Evolutionary conservation across 805 yeast genomes (phyloP).

Genomic region (Cyberlindnera amylophila): DNA sequence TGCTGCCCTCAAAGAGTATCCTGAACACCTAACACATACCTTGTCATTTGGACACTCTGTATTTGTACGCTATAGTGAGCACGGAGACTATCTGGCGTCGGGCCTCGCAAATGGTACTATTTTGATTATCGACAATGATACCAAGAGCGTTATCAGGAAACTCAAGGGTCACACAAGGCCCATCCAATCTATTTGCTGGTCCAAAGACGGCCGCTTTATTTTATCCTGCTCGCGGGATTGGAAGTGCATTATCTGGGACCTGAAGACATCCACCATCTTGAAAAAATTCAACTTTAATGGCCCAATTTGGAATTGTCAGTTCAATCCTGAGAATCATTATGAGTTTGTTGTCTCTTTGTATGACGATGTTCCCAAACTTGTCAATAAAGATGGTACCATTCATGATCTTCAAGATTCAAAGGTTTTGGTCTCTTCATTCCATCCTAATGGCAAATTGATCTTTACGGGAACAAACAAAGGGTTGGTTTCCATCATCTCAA

Average conservation of each 20-base stretch:
- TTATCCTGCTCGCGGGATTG: slow-evolving; percentile 78
- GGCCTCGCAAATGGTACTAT: slow-evolving; percentile 75
- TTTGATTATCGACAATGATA: slow-evolving; percentile 69
- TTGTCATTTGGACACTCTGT: slow-evolving; percentile 65
- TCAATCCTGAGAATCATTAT: slow-evolving; percentile 46
- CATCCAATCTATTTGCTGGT: slow-evolving; percentile 75
- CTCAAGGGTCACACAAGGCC: slow-evolving; percentile 67
- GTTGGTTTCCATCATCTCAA: slow-evolving; percentile 50
- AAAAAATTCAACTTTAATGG: slow-evolving; percentile 53
- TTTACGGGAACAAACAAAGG: slow-evolving; percentile 83
- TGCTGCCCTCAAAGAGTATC: slow-evolving; percentile 86
- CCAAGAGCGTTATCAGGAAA: slow-evolving; percentile 52
- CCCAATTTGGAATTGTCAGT: slow-evolving; percentile 67
- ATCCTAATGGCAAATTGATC: slow-evolving; percentile 51
- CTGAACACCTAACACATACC: slow-evolving; percentile 75
- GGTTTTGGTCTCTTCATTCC: slow-evolving; percentile 37
- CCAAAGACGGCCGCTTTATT: slow-evolving; percentile 62
- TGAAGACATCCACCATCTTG: slow-evolving; percentile 39
- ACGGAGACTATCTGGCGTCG: slow-evolving; percentile 83
- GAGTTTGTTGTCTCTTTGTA: slow-evolving; percentile 60
- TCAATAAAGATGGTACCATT: slow-evolving; percentile 33
- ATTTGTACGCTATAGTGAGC: slow-evolving; percentile 60
- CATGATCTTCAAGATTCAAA: slow-evolving; percentile 21
- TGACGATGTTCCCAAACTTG: slow-evolving; percentile 57
- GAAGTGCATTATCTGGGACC: slow-evolving; percentile 79